Evolutionary conservation across 306 rosid species (phyloP).

Genomic region (Glycine soja): DNA sequence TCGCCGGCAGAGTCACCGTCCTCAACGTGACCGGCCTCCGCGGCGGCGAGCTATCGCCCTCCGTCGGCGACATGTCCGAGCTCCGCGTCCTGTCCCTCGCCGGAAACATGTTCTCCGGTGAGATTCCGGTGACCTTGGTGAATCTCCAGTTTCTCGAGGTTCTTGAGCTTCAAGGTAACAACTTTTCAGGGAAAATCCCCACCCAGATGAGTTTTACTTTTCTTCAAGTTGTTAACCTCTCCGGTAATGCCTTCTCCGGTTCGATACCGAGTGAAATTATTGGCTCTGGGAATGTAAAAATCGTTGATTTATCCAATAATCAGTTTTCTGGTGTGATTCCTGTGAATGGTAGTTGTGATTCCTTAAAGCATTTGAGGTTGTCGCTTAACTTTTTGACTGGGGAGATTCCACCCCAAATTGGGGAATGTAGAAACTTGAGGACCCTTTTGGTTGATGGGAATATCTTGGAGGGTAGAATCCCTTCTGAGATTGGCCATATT

Average conservation of each 20-base stretch:
- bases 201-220: conserved; percentile 45
- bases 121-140: conserved; percentile 54
- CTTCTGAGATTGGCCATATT: conserved; percentile 56
- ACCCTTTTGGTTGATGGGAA: conserved; percentile 71
- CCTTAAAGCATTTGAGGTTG: conserved; percentile 60
- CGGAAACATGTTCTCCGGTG: conserved; percentile 59
- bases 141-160: conserved; percentile 55
- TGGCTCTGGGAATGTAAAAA: conserved; percentile 49
- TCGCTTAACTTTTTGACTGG: conserved; percentile 63
- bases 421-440: conserved; percentile 61
- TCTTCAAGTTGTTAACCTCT: conserved; percentile 61
- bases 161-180: conserved; percentile 67
- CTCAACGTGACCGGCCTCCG: conserved; percentile 50
- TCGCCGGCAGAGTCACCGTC: conserved; percentile 52
- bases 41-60: conserved; percentile 52
- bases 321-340: conserved; percentile 56
- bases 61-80: conserved; percentile 51
- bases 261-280: conserved; percentile 51
- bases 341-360: conserved; percentile 46
- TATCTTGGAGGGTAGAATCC: conserved; percentile 65
- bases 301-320: conserved; percentile 67
- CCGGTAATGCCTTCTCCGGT: conserved; percentile 62
- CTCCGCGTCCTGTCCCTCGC: conserved; percentile 61
- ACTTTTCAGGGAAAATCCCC: conserved; percentile 63
- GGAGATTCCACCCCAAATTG: conserved; percentile 60